phyloP scores from a whole-genome alignment of 805 yeast genomes.

The Geotrichum ghanense region DNA sequence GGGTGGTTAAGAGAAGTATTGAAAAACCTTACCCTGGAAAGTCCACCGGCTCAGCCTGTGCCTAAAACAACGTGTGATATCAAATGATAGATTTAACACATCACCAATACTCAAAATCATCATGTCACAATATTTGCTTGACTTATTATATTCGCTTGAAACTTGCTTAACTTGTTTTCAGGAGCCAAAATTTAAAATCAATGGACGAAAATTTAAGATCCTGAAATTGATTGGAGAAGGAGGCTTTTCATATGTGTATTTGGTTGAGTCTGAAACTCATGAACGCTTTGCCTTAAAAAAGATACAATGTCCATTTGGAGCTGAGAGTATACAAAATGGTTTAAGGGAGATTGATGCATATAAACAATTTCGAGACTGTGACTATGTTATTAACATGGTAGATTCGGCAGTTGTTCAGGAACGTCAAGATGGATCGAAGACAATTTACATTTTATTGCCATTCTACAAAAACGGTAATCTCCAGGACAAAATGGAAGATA shows the following conservation, averaged over 20 bases:
- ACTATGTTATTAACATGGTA: conserved; percentile 54
- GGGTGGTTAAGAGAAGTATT: background rate
- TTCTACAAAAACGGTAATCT: conserved; percentile 61
- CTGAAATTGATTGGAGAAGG: conserved; percentile 78
- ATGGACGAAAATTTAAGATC: conserved; percentile 51
- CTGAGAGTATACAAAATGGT: conserved; percentile 61
- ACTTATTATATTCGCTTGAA: conserved; percentile 20
- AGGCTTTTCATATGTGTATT: conserved; percentile 76
- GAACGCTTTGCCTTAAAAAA: conserved; percentile 64
- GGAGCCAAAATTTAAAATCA: conserved; percentile 49
- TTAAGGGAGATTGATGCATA: conserved; percentile 70
- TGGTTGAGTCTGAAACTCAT: conserved; percentile 40
- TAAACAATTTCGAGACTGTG: conserved; percentile 49
- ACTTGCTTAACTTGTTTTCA: conserved; percentile 30
- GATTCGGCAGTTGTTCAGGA: conserved; percentile 68
- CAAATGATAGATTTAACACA: conserved; percentile 1
- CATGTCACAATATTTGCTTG: conserved; percentile 16
- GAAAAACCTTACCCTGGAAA: background rate
- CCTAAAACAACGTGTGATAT: background rate
- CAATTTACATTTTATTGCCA: conserved; percentile 71
- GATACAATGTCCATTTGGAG: conserved; percentile 79
- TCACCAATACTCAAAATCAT: background rate
- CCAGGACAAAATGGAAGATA: conserved; percentile 65
- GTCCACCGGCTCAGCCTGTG: background rate
- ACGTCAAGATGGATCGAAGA: conserved; percentile 58